Percentiles rank a stretch among this genome's conserved stretches.
Evolutionary conservation across 148 eudicot genomes (phyloP).

Genomic region (Rheum nobile): DNA sequence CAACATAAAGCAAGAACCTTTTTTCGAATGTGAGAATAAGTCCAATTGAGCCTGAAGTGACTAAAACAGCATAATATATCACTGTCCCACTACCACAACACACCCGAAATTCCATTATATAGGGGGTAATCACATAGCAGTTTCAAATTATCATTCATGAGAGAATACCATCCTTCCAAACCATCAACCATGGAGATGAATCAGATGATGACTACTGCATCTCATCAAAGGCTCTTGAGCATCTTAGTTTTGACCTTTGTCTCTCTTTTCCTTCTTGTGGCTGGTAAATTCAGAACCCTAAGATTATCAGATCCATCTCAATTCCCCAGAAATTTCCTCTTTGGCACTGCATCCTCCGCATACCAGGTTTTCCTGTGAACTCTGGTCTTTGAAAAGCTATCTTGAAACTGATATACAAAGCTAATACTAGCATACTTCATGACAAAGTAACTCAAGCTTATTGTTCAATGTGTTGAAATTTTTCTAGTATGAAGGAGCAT

Average conservation of each 20-base stretch:
- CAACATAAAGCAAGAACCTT: neutral
- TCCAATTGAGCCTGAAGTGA: neutral
- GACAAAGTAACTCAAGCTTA: neutral
- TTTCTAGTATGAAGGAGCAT: conserved; percentile 70
- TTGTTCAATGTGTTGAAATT: neutral
- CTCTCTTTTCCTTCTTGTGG: neutral
- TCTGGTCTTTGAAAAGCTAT: neutral
- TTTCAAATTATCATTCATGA: neutral
- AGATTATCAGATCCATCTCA: conserved; percentile 11
- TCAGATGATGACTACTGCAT: neutral
- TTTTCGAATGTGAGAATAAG: neutral
- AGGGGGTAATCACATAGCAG: neutral
- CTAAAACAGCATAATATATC: neutral
- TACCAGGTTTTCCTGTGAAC: conserved; percentile 34
- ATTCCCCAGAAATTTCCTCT: conserved; percentile 46
- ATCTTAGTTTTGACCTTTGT: neutral
- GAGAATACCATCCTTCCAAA: neutral
- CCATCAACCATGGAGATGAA: neutral
- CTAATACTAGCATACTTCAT: neutral
- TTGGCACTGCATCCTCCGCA: conserved; percentile 69
- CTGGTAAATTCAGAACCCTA: neutral
- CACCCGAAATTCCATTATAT: neutral
- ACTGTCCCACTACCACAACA: neutral
- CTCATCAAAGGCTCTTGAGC: neutral
- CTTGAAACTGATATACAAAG: neutral